Conservation (phyloP, 208 protist genomes). For the Borovskyia barvae region DNA sequence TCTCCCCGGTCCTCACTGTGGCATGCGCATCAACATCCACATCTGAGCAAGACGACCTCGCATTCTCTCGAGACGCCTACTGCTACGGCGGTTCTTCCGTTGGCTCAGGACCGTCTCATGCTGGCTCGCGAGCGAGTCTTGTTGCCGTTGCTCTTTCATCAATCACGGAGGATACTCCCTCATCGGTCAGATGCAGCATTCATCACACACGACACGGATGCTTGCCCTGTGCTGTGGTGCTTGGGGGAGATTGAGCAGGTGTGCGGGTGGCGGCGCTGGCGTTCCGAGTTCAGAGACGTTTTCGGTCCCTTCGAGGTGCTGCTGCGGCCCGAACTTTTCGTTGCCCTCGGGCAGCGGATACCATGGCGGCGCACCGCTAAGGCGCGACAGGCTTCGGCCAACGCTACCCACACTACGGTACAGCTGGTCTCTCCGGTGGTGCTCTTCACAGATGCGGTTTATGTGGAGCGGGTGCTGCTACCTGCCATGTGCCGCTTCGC, state of each 20-base stretch:
- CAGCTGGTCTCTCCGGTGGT: conserved; percentile 29
- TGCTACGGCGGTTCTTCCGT: conserved; percentile 12
- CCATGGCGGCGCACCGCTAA: background rate
- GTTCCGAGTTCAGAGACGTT: background rate
- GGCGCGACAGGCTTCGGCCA: background rate
- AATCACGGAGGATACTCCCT: conserved; percentile 5
- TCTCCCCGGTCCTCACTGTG: too few relatives aligned
- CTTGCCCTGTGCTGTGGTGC: conserved; percentile 29
- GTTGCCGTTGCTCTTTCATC: conserved; percentile 33
- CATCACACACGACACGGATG: background rate
- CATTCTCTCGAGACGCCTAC: too few relatives aligned
- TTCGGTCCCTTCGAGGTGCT: conserved; percentile 28
- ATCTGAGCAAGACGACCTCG: background rate
- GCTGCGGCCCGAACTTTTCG: conserved; percentile 21
- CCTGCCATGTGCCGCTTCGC: conserved; percentile 53
- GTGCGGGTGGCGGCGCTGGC: conserved; percentile 26
- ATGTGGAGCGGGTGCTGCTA: conserved; percentile 41
- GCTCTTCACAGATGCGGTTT: conserved; percentile 38
- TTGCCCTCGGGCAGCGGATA: conserved; percentile 6
- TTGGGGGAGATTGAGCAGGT: conserved; percentile 25
- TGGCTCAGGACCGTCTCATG: conserved; percentile 18
- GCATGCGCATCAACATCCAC: background rate
- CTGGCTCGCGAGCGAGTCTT: conserved; percentile 39
- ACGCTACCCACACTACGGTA: too few relatives aligned
- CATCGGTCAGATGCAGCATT: background rate